These are phyloP conservation scores for Penicillium turbatum DNA, from an alignment of 495 filamentous ascomycete species.

Conservation along the genomic window DNA sequence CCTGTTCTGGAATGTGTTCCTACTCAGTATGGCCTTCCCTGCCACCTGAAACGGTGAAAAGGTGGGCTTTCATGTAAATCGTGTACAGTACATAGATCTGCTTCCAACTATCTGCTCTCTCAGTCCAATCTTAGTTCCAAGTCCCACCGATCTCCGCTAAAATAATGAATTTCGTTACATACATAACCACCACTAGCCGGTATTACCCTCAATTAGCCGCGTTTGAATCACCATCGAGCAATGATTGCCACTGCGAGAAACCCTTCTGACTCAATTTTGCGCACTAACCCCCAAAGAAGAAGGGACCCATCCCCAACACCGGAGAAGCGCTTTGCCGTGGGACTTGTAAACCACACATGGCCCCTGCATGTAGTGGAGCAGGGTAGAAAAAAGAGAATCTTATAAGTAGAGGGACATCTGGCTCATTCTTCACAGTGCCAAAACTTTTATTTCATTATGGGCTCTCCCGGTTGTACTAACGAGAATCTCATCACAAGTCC, in stretches of 20 bases:
- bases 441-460: neutral
- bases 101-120: slow-evolving; percentile 8
- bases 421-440: neutral
- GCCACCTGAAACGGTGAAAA: neutral
- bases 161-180: too few species aligned
- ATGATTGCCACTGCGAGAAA: neutral
- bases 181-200: neutral
- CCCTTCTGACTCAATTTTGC: neutral
- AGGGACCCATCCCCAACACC: neutral
- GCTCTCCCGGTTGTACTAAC: neutral
- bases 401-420: neutral
- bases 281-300: neutral
- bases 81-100: slow-evolving; percentile 36
- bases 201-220: neutral
- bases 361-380: slow-evolving; percentile 7
- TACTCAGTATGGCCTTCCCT: slow-evolving; percentile 4
- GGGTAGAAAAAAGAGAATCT: neutral
- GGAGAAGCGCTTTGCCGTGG: slow-evolving; percentile 9
- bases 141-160: too few species aligned
- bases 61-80: slow-evolving; percentile 24
- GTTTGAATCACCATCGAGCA: neutral
- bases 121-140: too few species aligned
- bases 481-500: neutral
- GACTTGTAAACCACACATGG: neutral
- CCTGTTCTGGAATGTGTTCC: slow-evolving; percentile 15